A percentile compares a stretch with the other conserved stretches of the same genome.
Conservation (phyloP, 1,139 yeast genomes). For the Groenewaldozyma auringiensis region DNA sequence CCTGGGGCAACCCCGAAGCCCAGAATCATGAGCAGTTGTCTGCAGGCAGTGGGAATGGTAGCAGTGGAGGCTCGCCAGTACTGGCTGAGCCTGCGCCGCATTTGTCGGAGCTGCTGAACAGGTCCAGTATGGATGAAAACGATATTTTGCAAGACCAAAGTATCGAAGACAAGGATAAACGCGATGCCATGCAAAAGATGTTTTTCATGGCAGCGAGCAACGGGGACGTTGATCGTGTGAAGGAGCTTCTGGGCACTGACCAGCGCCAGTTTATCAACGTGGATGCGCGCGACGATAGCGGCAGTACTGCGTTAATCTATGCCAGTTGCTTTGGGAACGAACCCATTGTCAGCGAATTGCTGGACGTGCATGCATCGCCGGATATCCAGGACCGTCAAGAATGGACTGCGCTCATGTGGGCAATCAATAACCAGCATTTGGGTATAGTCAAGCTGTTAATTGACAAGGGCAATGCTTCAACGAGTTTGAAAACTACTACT, state of each 20-base stretch:
- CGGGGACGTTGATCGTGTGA: conserved; percentile 28
- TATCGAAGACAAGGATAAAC: conserved; percentile 19
- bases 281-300: conserved; percentile 33
- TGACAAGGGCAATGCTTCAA: conserved; percentile 31
- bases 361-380: conserved; percentile 33
- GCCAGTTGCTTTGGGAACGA: conserved; percentile 38
- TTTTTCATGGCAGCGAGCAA: conserved; percentile 31
- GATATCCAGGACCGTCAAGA: conserved; percentile 33
- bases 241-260: conserved; percentile 25
- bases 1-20: background rate
- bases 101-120: conserved; percentile 4
- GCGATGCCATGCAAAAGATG: conserved; percentile 21
- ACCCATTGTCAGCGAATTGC: conserved; percentile 31
- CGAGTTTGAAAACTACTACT: conserved; percentile 23
- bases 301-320: conserved; percentile 34
- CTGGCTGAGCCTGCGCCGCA: conserved; percentile 1
- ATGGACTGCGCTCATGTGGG: conserved; percentile 44
- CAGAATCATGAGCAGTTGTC: too few species aligned
- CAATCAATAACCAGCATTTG: conserved; percentile 35
- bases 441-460: conserved; percentile 31
- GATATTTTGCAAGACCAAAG: conserved; percentile 19
- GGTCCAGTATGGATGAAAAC: conserved; percentile 17
- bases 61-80: too few species aligned
- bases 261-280: conserved; percentile 25
- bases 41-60: too few species aligned